Evolutionary conservation across 768 basidiomycete genomes (phyloP).

Genomic region (Pisolithus microcarpus): DNA sequence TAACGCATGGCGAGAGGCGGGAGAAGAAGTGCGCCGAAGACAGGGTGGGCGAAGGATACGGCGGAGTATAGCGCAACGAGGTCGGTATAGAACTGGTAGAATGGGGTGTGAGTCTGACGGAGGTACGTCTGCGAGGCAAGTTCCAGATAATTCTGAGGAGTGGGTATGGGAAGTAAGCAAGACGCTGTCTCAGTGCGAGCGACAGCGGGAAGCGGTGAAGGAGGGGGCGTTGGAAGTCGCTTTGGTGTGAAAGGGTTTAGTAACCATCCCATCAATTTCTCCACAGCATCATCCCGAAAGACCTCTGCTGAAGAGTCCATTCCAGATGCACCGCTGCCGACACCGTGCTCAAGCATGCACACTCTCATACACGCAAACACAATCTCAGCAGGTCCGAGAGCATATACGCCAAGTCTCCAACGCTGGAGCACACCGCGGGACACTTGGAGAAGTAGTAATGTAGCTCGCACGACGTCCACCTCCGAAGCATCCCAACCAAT

Average conservation of each 20-base stretch:
- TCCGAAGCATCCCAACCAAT: slow-evolving; percentile 73
- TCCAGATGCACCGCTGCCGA: slow-evolving; percentile 18
- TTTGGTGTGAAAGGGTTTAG: slow-evolving; percentile 46
- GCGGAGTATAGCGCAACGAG: slow-evolving; percentile 86
- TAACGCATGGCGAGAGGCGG: slow-evolving; percentile 73
- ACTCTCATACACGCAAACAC: slow-evolving; percentile 85
- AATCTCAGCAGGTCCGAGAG: slow-evolving; percentile 22
- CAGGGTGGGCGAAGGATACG: slow-evolving; percentile 75
- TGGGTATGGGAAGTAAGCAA: neutral
- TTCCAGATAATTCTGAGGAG: slow-evolving; percentile 37
- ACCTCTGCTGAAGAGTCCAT: slow-evolving; percentile 54
- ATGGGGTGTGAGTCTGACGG: slow-evolving; percentile 64
- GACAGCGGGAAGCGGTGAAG: slow-evolving; percentile 27
- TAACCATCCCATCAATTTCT: slow-evolving; percentile 49
- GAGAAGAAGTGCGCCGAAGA: slow-evolving; percentile 70
- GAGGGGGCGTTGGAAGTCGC: slow-evolving; percentile 16
- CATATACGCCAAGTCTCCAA: slow-evolving; percentile 35
- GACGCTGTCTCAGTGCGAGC: neutral
- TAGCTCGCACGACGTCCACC: slow-evolving; percentile 63
- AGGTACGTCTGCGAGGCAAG: slow-evolving; percentile 34
- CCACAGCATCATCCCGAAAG: slow-evolving; percentile 69
- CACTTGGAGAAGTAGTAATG: slow-evolving; percentile 54
- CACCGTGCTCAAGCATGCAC: slow-evolving; percentile 90
- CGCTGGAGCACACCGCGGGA: slow-evolving; percentile 38
- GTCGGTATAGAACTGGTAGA: slow-evolving; percentile 92